Evolutionary conservation across 805 yeast genomes (phyloP), one percentile per base, ranked within the genome.

Genomic region (Kodamaea hsintzibuensis): DNA sequence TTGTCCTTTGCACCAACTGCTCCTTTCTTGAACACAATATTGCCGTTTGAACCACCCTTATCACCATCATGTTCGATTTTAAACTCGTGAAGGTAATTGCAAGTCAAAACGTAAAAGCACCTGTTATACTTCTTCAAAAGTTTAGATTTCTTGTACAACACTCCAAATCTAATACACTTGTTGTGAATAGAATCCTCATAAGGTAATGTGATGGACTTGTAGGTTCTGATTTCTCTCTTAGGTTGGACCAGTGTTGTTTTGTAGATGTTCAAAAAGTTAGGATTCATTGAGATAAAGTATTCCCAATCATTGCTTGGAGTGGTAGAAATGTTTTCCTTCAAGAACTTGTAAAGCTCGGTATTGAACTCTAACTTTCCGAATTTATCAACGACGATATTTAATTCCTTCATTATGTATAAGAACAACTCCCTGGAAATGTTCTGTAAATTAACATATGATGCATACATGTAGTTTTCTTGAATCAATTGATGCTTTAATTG

Each of bases 61-160:
- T 47, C 55, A 2, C 59, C 55, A 3, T 60, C 64, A 25, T 54
- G 50, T 16, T 74, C 79, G 25, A 72, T 60, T 53, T 67, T 69
- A 62, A 74, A 76, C 59, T 76, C 79, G 58, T 76, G 80, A 33
- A 76, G 60, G 57, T 72, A 76, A 59, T 74, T 76, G 57, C 78
- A 71, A 2, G 79, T 72, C 59, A 76, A 68, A 16, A 76, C 62
- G 53, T 73, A 76, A 57, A 69, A 74, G 60, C 59, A 64, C 7
- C 72, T 56, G 39, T 66, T 71, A 55, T 76, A 76, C 43, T 70
- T 73, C 59, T 76, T 75, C 55, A 76, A 60, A n/a, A 76, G 51
- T 58, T 73, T 76, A 45, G 70, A 70, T 56, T 76, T 76, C 56
- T 71, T 72, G 63, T 74, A 75, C 57, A 76, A 63, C 48, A 65